Conservation (phyloP, 768 basidiomycete species). For the Tricholoma hemisulphureum region DNA sequence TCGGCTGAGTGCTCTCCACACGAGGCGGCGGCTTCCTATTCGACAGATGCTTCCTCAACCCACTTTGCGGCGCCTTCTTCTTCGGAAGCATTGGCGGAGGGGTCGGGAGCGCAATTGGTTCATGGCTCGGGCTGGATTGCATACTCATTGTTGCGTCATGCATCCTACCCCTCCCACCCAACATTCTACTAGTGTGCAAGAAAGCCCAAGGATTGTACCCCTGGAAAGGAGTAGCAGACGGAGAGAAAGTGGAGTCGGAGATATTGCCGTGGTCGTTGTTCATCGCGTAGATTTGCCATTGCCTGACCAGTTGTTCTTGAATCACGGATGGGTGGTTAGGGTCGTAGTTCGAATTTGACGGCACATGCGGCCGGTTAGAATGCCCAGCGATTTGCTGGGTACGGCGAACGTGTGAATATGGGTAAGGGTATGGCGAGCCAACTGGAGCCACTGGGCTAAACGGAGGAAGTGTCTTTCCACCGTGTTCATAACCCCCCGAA, state of each 20-base stretch:
- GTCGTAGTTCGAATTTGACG: conserved; percentile 33
- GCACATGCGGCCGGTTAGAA: conserved; percentile 28
- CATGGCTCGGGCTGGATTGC: conserved; percentile 70
- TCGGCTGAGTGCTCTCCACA: conserved; percentile 79
- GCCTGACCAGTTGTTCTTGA: conserved; percentile 68
- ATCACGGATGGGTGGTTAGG: conserved; percentile 47
- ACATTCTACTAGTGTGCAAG: conserved; percentile 53
- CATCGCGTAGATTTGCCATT: conserved; percentile 78
- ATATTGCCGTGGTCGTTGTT: conserved; percentile 57
- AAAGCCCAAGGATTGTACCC: conserved; percentile 75
- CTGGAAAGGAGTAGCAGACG: conserved; percentile 72
- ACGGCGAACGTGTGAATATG: conserved; percentile 71
- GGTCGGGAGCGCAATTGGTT: conserved; percentile 57
- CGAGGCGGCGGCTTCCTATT: conserved; percentile 66
- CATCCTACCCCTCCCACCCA: conserved; percentile 42
- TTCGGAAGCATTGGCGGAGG: conserved; percentile 48
- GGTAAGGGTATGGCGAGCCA: conserved; percentile 80
- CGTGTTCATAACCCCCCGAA: conserved; percentile 45
- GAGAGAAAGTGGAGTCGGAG: conserved; percentile 75
- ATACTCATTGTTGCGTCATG: conserved; percentile 54
- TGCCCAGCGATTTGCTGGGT: conserved; percentile 39
- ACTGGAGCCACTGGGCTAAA: conserved; percentile 55
- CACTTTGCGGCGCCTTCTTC: conserved; percentile 24
- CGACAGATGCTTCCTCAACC: conserved; percentile 25
- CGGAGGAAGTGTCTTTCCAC: conserved; percentile 36